Base-by-base conservation (phyloP, 2,329 filamentous ascomycete genomes). In the Xylariaceae sp. region DNA sequence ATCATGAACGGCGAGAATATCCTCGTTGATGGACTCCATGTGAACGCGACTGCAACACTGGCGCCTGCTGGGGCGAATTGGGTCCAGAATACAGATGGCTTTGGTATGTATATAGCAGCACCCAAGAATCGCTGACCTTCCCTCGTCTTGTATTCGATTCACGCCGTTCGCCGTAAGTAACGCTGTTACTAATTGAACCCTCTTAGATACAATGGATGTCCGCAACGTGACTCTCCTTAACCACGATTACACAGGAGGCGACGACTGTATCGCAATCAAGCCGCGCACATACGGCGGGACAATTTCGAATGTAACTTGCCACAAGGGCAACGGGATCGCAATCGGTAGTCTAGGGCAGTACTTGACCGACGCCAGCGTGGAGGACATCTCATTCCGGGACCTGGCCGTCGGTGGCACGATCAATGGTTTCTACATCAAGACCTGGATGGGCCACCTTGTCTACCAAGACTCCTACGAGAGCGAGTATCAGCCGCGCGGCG, bases 71-170 rank as follows among this genome's bases (percentile, higher is more conserved):
- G 75, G 2, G 57, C 54, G 5, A 79, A 78, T 45, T 79, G 75
- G 75, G 75, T 78, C 1, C 75, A 78, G 56, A 79, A 79, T 51
- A 79, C 75, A 0, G 76, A 79, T 55, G 76, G 75, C 3, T 78
- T 79, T 49, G 69, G 49, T 52, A 16, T 44, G 43, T 33, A n/a
- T n/a, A n/a, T n/a, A n/a, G n/a, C n/a, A n/a, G n/a, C n/a, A n/a
- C n/a, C n/a, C n/a, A n/a, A n/a, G n/a, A n/a, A n/a, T n/a, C n/a
- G 11, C 17, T 36, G 7, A 8, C 33, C 19, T 36, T 36, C 25
- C 25, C 11, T 7, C 16, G 11, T 16, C 16, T 3, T 4, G 4
- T 16, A 4, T 11, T 42, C 11, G n/a, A n/a, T n/a, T n/a, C n/a
- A n/a, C n/a, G n/a, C 21, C 25, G 11, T 37, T 27, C 12, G 5